Percentiles rank a stretch among this genome's conserved stretches.
phyloP scores from a whole-genome alignment of 768 basidiomycete genomes.

The Chalciporus chontae region DNA sequence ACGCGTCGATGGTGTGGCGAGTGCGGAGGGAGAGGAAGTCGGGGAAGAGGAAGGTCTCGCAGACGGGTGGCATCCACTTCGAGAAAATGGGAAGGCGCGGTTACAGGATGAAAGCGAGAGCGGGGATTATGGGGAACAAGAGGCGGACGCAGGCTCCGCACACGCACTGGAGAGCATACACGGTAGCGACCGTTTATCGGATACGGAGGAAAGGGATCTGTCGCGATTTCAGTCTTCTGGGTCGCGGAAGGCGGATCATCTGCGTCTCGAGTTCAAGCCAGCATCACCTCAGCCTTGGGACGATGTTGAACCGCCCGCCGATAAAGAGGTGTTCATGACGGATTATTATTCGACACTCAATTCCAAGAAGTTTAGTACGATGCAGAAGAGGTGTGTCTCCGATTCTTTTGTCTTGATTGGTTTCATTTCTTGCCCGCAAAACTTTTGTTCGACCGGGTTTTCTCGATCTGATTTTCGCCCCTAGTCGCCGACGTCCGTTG shows the following conservation, averaged over 20 bases:
- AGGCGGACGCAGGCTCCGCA: slow-evolving; percentile 14
- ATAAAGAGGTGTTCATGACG: slow-evolving; percentile 27
- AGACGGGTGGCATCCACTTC: slow-evolving; percentile 28
- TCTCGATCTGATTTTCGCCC: slow-evolving; percentile 15
- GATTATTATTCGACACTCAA: slow-evolving; percentile 43
- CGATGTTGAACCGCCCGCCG: slow-evolving; percentile 45
- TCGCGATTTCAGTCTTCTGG: slow-evolving; percentile 19
- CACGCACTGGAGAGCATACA: slow-evolving; percentile 11
- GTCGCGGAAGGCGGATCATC: slow-evolving; percentile 37
- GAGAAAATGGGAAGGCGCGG: slow-evolving; percentile 9
- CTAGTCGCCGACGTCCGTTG: slow-evolving; percentile 38
- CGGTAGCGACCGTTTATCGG: slow-evolving; percentile 6
- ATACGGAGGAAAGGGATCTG: slow-evolving; percentile 26
- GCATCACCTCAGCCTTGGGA: slow-evolving; percentile 70
- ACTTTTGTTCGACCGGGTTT: background rate
- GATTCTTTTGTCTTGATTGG: background rate
- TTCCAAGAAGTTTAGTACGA: slow-evolving; percentile 41
- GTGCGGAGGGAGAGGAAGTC: background rate
- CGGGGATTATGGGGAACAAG: background rate
- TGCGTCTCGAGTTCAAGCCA: slow-evolving; percentile 47
- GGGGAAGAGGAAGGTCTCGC: slow-evolving; percentile 23
- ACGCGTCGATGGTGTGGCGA: slow-evolving; percentile 18
- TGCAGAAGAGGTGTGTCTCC: slow-evolving; percentile 43
- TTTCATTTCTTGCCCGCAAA: too few relatives aligned
- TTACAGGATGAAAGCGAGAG: slow-evolving; percentile 7